Percentiles rank a stretch among this genome's conserved stretches.
Conservation (phyloP, 148 eudicot genomes). For the Polygonum maritimum region DNA sequence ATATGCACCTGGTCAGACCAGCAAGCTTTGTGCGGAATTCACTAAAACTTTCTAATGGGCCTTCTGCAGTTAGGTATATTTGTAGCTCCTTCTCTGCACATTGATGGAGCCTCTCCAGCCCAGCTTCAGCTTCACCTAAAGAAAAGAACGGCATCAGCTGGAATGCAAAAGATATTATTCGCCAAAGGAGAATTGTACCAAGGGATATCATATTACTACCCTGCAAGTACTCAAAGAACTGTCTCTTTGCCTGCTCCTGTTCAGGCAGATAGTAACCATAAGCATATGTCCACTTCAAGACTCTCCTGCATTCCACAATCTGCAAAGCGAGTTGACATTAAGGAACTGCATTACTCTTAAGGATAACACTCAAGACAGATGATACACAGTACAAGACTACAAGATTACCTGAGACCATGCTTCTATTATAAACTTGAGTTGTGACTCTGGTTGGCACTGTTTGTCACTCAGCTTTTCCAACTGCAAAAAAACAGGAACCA, state of each 20-base stretch:
- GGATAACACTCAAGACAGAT: neutral
- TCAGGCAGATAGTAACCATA: slow-evolving; percentile 83
- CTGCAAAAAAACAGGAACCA: neutral
- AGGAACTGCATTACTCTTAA: neutral
- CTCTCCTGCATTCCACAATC: slow-evolving; percentile 95
- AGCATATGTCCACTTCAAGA: slow-evolving; percentile 89
- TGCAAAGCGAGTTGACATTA: slow-evolving; percentile 17
- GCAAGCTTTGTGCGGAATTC: slow-evolving; percentile 77
- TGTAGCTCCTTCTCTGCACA: slow-evolving; percentile 91
- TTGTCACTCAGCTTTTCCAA: slow-evolving; percentile 52
- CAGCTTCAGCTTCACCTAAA: slow-evolving; percentile 90
- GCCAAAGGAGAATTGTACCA: neutral
- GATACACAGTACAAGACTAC: neutral
- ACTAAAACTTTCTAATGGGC: slow-evolving; percentile 58
- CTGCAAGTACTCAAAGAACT: slow-evolving; percentile 82
- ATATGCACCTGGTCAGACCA: slow-evolving; percentile 59
- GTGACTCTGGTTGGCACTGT: slow-evolving; percentile 76
- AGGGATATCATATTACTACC: slow-evolving; percentile 23
- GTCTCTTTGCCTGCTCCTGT: slow-evolving; percentile 66
- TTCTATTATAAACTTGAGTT: slow-evolving; percentile 73
- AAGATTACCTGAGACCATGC: slow-evolving; percentile 76
- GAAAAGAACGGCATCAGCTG: neutral
- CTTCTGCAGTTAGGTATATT: slow-evolving; percentile 52
- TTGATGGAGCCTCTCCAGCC: slow-evolving; percentile 85
- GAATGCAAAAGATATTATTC: neutral